These are phyloP conservation scores for Entomortierella chlamydospora DNA, from an alignment of 192 early-diverging fungal species.

Conservation along the genomic window DNA sequence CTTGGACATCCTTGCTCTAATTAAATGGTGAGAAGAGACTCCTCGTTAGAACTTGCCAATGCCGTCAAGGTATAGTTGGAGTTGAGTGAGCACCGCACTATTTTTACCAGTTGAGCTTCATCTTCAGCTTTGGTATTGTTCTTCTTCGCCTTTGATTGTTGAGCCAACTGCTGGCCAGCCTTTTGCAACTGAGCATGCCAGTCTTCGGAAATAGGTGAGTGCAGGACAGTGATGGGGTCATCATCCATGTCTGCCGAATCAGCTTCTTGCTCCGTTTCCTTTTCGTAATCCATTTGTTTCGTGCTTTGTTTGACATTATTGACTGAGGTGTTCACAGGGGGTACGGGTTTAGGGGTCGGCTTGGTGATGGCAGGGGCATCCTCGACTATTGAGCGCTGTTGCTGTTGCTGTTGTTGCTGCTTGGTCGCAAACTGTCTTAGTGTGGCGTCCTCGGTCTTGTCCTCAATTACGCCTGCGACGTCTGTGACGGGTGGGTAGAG, in stretches of 20 bases:
- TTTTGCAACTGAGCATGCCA: constrained; percentile 39
- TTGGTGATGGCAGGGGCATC: constrained; percentile 10
- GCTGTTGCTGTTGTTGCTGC: constrained; percentile 1
- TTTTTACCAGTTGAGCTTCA: constrained; percentile 61
- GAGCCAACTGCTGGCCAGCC: constrained; percentile 27
- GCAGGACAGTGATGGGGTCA: constrained; percentile 35
- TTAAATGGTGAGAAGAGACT: not conserved
- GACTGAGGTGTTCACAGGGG: not conserved
- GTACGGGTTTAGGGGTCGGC: constrained; percentile 7
- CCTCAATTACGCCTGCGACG: constrained; percentile 17
- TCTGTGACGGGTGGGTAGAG: constrained; percentile 6
- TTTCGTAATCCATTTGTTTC: constrained; percentile 14
- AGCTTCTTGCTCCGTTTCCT: not conserved
- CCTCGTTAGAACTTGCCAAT: too few species aligned
- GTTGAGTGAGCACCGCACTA: not conserved
- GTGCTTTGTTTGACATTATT: not conserved
- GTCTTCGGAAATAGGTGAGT: constrained; percentile 37
- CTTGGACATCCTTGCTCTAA: constrained; percentile 63
- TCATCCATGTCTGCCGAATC: constrained; percentile 19
- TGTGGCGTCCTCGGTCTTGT: constrained; percentile 59
- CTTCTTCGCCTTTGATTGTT: constrained; percentile 13
- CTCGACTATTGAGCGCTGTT: constrained; percentile 18
- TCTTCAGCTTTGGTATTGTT: constrained; percentile 30
- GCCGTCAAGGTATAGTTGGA: too few species aligned
- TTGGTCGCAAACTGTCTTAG: constrained; percentile 38